Evolutionary conservation across 1,284 basidiomycete genomes (phyloP).

Genomic region (Lignosus rhinocerotis): DNA sequence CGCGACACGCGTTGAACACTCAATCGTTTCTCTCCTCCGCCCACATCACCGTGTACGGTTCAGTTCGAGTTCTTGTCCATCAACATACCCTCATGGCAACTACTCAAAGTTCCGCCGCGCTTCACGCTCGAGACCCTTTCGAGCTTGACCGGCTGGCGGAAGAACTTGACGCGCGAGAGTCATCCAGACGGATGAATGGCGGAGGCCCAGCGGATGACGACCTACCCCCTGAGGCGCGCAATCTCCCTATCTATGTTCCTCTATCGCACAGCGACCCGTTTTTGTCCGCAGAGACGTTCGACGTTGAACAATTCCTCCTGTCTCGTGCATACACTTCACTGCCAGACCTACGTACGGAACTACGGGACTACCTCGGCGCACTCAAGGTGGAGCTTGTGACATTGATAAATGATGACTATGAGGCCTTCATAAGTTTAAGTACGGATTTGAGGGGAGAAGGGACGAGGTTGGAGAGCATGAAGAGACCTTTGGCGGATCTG

Average conservation of each 20-base stretch:
- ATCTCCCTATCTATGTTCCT: constrained; percentile 75
- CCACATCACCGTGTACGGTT: neutral
- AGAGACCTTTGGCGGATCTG: constrained; percentile 65
- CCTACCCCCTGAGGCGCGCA: constrained; percentile 34
- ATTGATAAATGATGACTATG: constrained; percentile 97
- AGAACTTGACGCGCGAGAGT: constrained; percentile 65
- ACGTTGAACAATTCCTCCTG: constrained; percentile 87
- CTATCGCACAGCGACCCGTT: constrained; percentile 80
- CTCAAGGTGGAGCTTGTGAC: constrained; percentile 92
- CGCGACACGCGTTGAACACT: neutral
- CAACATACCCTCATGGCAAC: constrained; percentile 13
- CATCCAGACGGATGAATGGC: constrained; percentile 16
- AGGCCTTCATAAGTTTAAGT: constrained; percentile 94
- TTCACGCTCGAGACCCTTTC: constrained; percentile 48
- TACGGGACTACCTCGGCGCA: constrained; percentile 80
- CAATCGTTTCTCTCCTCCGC: neutral
- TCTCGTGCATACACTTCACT: constrained; percentile 86
- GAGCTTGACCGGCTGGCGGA: constrained; percentile 72
- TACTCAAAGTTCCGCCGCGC: constrained; percentile 15
- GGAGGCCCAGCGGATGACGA: constrained; percentile 13
- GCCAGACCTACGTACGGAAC: constrained; percentile 83
- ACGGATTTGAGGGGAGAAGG: constrained; percentile 88
- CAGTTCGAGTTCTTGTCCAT: neutral
- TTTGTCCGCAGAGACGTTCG: constrained; percentile 68
- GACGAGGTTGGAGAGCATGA: constrained; percentile 64